phyloP scores from a whole-genome alignment of 2,329 filamentous ascomycete genomes.

The Alternaria postmessia region DNA sequence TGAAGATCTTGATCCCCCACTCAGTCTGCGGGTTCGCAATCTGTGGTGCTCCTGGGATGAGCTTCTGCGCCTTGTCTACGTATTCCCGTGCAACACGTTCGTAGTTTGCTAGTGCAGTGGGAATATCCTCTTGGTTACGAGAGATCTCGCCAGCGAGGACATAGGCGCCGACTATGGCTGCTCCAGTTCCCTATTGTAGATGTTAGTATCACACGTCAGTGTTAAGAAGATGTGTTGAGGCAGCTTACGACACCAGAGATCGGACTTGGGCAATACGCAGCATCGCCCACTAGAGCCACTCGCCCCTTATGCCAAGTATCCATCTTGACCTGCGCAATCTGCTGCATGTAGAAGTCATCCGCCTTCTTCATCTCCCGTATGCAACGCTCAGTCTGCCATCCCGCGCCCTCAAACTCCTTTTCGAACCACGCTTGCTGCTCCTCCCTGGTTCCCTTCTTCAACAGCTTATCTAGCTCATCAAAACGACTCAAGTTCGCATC shows the following conservation, averaged over 20 bases:
- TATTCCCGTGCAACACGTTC: slow-evolving; percentile 30
- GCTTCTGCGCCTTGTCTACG: slow-evolving; percentile 32
- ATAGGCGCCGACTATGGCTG: slow-evolving; percentile 52
- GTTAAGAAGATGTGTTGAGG: too few species aligned
- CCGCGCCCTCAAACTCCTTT: slow-evolving; percentile 46
- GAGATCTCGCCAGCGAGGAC: slow-evolving; percentile 50
- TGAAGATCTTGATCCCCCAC: slow-evolving; percentile 32
- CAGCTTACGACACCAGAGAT: slow-evolving; percentile 38
- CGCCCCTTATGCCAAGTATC: slow-evolving; percentile 45
- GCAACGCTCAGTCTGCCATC: slow-evolving; percentile 50
- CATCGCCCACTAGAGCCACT: slow-evolving; percentile 51
- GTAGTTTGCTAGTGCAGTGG: slow-evolving; percentile 34
- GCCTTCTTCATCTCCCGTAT: slow-evolving; percentile 51
- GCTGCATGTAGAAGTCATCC: slow-evolving; percentile 57
- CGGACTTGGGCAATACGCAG: slow-evolving; percentile 49
- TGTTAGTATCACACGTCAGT: slow-evolving; percentile 8
- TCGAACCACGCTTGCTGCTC: slow-evolving; percentile 37
- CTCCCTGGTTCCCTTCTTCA: slow-evolving; percentile 20
- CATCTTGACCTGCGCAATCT: slow-evolving; percentile 52
- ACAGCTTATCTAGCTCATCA: slow-evolving; percentile 23
- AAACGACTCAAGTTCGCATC: slow-evolving; percentile 30
- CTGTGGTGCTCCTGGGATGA: slow-evolving; percentile 36
- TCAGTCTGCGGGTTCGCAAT: slow-evolving; percentile 36
- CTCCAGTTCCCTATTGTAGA: slow-evolving; percentile 32
- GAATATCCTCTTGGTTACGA: slow-evolving; percentile 27